These are phyloP conservation scores for Crassisporium funariophilum DNA, from an alignment of 768 basidiomycete genomes.

Conservation along the genomic window DNA sequence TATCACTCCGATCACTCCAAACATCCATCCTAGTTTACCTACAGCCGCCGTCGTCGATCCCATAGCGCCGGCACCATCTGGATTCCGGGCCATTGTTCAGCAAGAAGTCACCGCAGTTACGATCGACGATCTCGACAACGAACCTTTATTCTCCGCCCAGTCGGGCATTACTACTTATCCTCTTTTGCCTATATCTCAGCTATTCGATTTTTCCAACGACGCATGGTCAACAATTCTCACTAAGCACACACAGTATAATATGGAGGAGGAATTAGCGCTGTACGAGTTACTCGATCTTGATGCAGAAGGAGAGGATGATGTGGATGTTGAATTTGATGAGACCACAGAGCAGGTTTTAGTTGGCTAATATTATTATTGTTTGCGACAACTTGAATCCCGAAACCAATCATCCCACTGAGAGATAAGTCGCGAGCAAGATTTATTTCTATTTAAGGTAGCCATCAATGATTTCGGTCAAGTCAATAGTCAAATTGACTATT, in stretches of 20 bases:
- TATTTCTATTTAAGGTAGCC: too few relatives aligned
- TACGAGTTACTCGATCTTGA: slow-evolving; percentile 6
- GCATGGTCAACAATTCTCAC: slow-evolving; percentile 1
- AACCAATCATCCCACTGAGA: too few relatives aligned
- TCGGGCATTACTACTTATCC: background rate
- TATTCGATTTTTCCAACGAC: slow-evolving; percentile 2
- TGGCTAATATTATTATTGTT: too few relatives aligned
- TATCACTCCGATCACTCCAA: too few relatives aligned
- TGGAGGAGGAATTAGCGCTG: slow-evolving; percentile 4
- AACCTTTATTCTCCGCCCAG: background rate
- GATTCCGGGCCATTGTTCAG: background rate
- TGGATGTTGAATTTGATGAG: slow-evolving; percentile 5
- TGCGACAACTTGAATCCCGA: too few relatives aligned
- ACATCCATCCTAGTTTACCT: too few relatives aligned
- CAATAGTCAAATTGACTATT: too few relatives aligned
- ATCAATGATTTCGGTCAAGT: too few relatives aligned
- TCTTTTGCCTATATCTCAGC: slow-evolving; percentile 1
- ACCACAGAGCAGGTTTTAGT: too few relatives aligned
- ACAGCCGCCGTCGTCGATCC: too few relatives aligned
- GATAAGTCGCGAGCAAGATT: too few relatives aligned
- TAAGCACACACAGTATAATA: background rate
- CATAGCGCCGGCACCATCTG: background rate
- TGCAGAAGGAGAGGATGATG: slow-evolving; percentile 3
- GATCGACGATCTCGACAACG: background rate
- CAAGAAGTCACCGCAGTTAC: background rate